Evolutionary conservation across 2,329 filamentous ascomycete genomes (phyloP), one percentile per base, ranked within the genome.

Genomic region (Fusarium praegraminearum): DNA sequence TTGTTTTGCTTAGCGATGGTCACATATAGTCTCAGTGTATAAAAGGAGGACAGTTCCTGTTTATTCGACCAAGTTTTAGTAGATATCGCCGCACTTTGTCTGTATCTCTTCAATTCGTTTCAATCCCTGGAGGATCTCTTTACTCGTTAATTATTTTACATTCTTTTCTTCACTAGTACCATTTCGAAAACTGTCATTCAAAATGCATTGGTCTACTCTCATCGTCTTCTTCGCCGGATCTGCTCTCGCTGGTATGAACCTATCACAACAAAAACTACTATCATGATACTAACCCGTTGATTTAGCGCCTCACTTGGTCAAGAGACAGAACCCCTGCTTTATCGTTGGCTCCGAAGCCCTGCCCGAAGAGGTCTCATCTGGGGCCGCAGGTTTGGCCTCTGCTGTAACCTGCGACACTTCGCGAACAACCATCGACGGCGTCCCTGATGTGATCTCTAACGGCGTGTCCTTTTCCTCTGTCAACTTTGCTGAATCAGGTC

Each of bases 361-460:
- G 13, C 87, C 87, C 1, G 77, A 78, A 9, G 86, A 89, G 71
- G 81, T 84, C 16, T 76, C 79, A 26, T 78, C 82, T 59, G 71
- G 78, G 3, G 86, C 82, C 57, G 76, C 78, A 22, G 67, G 74
- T 15, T 77, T 89, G 59, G 77, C 80, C 58, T 67, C 73, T 45
- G 76, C 70, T 38, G 78, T 89, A 16, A 88, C 85, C 44, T 89
- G 87, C 81, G 79, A 82, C 74, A 71, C 73, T 22, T 76, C 78
- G 18, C 72, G 70, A 22, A 87, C 77, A 7, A 89, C 87, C 8
- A 78, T 89, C 60, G 77, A 79, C 15, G 80, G 79, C 56, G 86
- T 89, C 6, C 87, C 87, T 7, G 87, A 90, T 70, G 86, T 89
- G 7, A 83, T 81, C 5, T 84, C 85, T 4, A 85, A 83, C 65